Percentiles rank a stretch among this genome's conserved stretches.
Conservation (phyloP, 2,329 filamentous ascomycete species). For the Cucurbitaria berberidis region DNA sequence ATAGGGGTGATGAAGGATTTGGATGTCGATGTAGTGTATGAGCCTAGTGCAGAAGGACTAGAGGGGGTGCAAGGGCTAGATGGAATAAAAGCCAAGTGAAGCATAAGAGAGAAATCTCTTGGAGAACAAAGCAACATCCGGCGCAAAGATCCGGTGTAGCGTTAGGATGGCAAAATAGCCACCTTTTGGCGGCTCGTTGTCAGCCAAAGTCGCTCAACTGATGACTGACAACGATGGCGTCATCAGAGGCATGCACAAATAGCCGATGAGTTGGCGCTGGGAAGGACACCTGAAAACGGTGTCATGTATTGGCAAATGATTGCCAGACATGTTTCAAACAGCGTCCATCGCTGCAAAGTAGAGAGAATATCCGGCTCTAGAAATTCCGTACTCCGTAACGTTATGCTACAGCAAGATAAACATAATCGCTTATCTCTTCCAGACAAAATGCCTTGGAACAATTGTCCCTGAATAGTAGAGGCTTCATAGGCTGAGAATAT, state of each 20-base stretch:
- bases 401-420: background rate
- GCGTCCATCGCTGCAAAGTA: background rate
- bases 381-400: background rate
- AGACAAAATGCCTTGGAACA: too few relatives aligned
- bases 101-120: background rate
- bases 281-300: background rate
- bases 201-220: too few relatives aligned
- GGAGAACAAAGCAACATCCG: too few relatives aligned
- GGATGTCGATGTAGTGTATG: conserved; percentile 78
- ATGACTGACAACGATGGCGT: too few relatives aligned
- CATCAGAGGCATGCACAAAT: background rate
- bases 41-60: conserved; percentile 49
- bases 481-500: background rate
- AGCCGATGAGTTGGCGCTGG: background rate
- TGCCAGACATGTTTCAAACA: background rate
- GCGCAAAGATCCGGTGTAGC: too few relatives aligned
- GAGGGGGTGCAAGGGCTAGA: conserved; percentile 75
- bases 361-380: background rate
- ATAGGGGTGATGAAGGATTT: conserved; percentile 89
- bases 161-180: too few relatives aligned
- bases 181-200: too few relatives aligned
- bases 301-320: background rate
- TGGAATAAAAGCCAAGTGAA: conserved; percentile 64
- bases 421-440: background rate
- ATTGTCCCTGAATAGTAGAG: too few relatives aligned